Conservation (phyloP, 2,329 filamentous ascomycete species). For the Stagonosporopsis vannaccii region DNA sequence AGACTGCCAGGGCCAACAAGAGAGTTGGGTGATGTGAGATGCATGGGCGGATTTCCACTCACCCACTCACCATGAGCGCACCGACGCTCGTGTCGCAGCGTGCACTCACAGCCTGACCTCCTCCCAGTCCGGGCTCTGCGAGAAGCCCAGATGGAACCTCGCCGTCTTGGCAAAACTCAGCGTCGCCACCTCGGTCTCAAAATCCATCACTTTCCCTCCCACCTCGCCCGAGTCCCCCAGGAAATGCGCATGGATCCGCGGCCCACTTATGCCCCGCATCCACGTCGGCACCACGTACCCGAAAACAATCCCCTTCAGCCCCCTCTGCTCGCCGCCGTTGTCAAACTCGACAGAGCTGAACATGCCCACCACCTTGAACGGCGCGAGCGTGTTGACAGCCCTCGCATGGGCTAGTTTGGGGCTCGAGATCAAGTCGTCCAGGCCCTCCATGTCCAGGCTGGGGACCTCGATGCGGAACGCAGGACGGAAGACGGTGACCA, state of each 20-base stretch:
- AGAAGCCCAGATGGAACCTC: slow-evolving; percentile 53
- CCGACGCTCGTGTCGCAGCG: no score
- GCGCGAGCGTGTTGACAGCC: slow-evolving; percentile 50
- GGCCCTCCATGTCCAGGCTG: slow-evolving; percentile 22
- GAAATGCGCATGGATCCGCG: slow-evolving; percentile 50
- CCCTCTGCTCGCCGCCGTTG: slow-evolving; percentile 35
- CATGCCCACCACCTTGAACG: slow-evolving; percentile 47
- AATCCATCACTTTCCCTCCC: slow-evolving; percentile 49
- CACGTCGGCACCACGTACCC: slow-evolving; percentile 51
- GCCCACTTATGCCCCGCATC: slow-evolving; percentile 52
- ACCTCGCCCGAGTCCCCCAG: slow-evolving; percentile 35
- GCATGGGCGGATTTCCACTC: no score
- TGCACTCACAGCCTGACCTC: slow-evolving; percentile 34
- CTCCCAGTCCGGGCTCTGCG: slow-evolving; percentile 52
- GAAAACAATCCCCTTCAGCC: slow-evolving; percentile 46
- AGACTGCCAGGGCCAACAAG: no score
- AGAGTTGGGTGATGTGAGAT: no score
- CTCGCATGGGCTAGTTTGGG: slow-evolving; percentile 27
- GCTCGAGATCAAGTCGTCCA: slow-evolving; percentile 26
- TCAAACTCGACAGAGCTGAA: slow-evolving; percentile 46
- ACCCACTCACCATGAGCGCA: no score
- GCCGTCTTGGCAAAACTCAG: slow-evolving; percentile 52
- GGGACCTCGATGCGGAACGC: slow-evolving; percentile 41
- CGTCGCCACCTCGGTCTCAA: slow-evolving; percentile 46
- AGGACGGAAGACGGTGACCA: slow-evolving; percentile 52